Evolutionary conservation across 2,329 filamentous ascomycete genomes (phyloP), one percentile per base, ranked within the genome.

Genomic region (Claviceps citrina): DNA sequence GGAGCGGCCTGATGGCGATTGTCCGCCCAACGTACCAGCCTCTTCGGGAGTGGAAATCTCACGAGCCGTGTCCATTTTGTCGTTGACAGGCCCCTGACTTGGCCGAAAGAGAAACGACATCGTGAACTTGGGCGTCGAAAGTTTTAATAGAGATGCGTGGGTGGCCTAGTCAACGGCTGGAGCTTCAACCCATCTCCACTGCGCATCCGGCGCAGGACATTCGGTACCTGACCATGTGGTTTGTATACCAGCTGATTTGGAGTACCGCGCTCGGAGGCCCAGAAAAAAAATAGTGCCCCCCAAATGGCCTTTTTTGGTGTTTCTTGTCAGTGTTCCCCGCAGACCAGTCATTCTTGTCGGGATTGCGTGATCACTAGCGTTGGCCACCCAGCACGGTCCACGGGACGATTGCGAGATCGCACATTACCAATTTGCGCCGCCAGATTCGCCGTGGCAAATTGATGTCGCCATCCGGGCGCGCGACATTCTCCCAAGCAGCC

Each of bases 31-130:
- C 71, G 54, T 67, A 78, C 74, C 73, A 49, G 74, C 74, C 67
- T 78, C 73, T 63, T 74, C 70, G 56, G 73, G 68, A 61, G 71
- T 75, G 54, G 66, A 66, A 55, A 77, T 67, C 57, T 58, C 54
- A 49, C 62, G 54, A 43, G 54, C 51, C 50, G 54, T 51, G 46
- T 65, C 63, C 66, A 68, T 69, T 38, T 47, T 58, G 49, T 53
- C 46, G 47, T 47, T 45, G 51, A 48, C 47, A 44, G 47, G 41
- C 25, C 47, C 48, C 42, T 44, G 43, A 47, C 39, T 46, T 47
- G 44, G 49, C 43, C 51, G 49, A 51, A 56, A 56, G 47, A 61
- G 51, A 51, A 59, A 62, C 31, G 56, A 54, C 58, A 62, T 58
- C 43, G 43, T 38, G 39, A 31, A 36, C 19, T 8, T 33, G 39